Conservation (phyloP, 352 stramenopile species). For the Phytophthora litchii region DNA sequence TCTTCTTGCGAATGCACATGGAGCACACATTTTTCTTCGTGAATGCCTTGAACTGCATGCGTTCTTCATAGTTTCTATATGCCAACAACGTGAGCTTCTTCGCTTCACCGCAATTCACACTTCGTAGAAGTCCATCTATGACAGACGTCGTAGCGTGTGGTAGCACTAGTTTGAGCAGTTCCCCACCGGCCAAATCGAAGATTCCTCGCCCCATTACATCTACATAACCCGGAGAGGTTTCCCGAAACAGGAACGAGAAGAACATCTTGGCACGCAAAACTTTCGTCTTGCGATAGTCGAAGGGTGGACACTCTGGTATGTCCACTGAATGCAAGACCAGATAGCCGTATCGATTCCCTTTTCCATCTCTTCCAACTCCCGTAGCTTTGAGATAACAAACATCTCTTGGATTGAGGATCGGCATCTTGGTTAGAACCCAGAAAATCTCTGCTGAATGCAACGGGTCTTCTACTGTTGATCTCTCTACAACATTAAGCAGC, state of each 20-base stretch:
- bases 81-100: slow-evolving; percentile 58
- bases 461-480: slow-evolving; percentile 34
- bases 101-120: slow-evolving; percentile 36
- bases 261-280: slow-evolving; percentile 44
- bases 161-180: slow-evolving; percentile 36
- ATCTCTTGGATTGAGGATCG: slow-evolving; percentile 41
- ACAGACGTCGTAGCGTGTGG: slow-evolving; percentile 31
- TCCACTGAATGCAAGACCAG: slow-evolving; percentile 49
- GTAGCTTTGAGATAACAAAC: slow-evolving; percentile 50
- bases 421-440: slow-evolving; percentile 45
- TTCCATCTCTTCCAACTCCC: slow-evolving; percentile 35
- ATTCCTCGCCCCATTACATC: slow-evolving; percentile 43
- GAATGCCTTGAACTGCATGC: slow-evolving; percentile 6
- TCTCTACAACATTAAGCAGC: slow-evolving; percentile 42
- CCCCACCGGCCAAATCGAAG: slow-evolving; percentile 43
- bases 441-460: slow-evolving; percentile 48
- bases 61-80: slow-evolving; percentile 12
- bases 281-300: slow-evolving; percentile 35
- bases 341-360: slow-evolving; percentile 46
- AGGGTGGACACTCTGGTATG: slow-evolving; percentile 39
- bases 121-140: slow-evolving; percentile 32
- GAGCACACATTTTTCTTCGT: slow-evolving; percentile 38
- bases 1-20: slow-evolving; percentile 34
- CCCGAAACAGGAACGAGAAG: slow-evolving; percentile 45
- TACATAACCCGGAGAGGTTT: slow-evolving; percentile 31